These are phyloP conservation scores for Hypoxylon sp. DNA, from an alignment of 2,329 filamentous ascomycete species.

Conservation along the genomic window DNA sequence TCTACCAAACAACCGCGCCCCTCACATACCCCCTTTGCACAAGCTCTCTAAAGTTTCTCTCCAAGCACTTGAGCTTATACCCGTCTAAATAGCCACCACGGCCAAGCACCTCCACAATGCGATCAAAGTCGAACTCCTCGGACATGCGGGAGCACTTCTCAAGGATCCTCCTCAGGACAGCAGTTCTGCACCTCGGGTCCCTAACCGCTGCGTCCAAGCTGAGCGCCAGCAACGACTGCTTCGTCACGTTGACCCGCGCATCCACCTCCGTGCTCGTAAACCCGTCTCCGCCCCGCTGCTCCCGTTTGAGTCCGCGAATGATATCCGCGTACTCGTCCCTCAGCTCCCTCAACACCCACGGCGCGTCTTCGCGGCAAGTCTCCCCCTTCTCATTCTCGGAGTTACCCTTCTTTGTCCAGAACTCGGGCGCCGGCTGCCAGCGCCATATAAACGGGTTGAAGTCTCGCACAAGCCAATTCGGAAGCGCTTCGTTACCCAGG, in stretches of 20 bases:
- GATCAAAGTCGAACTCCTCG: constrained; percentile 45
- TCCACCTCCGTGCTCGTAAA: neutral
- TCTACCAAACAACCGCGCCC: constrained; percentile 46
- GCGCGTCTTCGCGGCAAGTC: constrained; percentile 46
- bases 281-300: constrained; percentile 3
- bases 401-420: constrained; percentile 25
- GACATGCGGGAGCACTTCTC: constrained; percentile 47
- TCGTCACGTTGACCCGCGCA: constrained; percentile 37
- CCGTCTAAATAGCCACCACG: constrained; percentile 32
- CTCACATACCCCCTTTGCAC: constrained; percentile 46
- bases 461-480: constrained; percentile 49
- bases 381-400: constrained; percentile 12
- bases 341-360: constrained; percentile 46
- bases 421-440: constrained; percentile 42
- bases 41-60: constrained; percentile 45
- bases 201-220: constrained; percentile 45
- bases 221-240: constrained; percentile 48
- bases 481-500: constrained; percentile 47
- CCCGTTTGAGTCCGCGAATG: constrained; percentile 34
- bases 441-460: constrained; percentile 48
- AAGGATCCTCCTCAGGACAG: constrained; percentile 44
- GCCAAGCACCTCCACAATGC: constrained; percentile 41
- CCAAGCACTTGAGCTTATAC: constrained; percentile 40
- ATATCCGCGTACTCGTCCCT: constrained; percentile 44
- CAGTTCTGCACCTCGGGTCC: constrained; percentile 46